Evolutionary conservation across 2,329 filamentous ascomycete species (phyloP).

Genomic region (Aureobasidium sp.): DNA sequence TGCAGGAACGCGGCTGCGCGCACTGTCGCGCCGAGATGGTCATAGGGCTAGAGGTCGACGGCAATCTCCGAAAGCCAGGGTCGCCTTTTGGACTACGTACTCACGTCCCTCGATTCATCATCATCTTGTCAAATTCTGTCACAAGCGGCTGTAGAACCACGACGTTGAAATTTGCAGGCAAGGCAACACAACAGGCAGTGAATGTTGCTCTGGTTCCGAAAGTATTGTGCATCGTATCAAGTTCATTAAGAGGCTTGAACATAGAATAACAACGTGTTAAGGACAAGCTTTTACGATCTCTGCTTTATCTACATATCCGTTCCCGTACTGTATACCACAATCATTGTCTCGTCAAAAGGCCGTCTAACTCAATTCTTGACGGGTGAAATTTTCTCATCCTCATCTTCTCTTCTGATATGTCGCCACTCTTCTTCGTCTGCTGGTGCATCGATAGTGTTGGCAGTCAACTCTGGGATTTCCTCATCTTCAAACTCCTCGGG

Average conservation of each 20-base stretch:
- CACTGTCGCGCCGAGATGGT: background rate
- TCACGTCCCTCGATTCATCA: too few relatives aligned
- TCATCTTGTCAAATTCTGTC: too few relatives aligned
- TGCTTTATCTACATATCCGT: background rate
- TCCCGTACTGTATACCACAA: background rate
- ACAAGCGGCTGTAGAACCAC: too few relatives aligned
- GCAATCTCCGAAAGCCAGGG: background rate
- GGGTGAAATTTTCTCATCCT: conserved; percentile 4
- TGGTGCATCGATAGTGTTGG: conserved; percentile 30
- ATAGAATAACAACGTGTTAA: background rate
- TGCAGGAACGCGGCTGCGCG: conserved; percentile 5
- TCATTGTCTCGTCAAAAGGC: background rate
- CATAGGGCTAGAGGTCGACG: background rate
- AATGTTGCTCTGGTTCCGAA: too few relatives aligned
- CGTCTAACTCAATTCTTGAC: background rate
- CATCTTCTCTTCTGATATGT: conserved; percentile 4
- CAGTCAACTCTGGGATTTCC: conserved; percentile 31
- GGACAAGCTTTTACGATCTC: background rate
- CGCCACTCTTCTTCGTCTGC: conserved; percentile 35
- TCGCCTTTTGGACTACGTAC: background rate
- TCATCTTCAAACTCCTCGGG: conserved; percentile 66
- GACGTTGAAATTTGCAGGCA: too few relatives aligned
- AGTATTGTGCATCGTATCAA: too few relatives aligned
- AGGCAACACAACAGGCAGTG: too few relatives aligned
- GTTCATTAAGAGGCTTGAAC: background rate